Base-by-base conservation (phyloP, 2,329 filamentous ascomycete species). In the Calonectria fujianensis region DNA sequence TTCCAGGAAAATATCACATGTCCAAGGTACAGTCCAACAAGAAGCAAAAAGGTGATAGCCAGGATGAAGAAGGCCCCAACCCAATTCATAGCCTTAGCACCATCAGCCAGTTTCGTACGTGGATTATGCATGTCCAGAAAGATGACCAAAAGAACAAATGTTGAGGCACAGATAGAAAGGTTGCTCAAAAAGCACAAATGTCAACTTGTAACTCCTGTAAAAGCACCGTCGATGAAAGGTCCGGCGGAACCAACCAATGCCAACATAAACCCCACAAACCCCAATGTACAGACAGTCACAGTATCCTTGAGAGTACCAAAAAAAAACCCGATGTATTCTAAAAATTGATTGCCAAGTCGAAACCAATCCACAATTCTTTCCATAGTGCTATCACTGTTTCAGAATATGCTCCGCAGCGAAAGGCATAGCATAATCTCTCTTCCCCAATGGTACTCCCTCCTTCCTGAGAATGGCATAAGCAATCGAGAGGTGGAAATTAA, bases 261-360 rank as follows among this genome's bases (percentile, higher is more conserved):
- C 92, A 92, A 91, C 0, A 93, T 90, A 63, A 91, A 87, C 16
- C 91, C 91, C 74, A 94, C 89, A 63, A 93, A 85, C 2, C 92
- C 92, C 78, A 91, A 24, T 92, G 78, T 91, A 89, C 61, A 39
- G 37, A 16, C 13, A 0, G 18, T 20, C 16, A 8, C 39, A 20
- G 18, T 45, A n/a, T n/a, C 5, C 41, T 11, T 3, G 41, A 45
- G 39, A 48, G 41, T 11, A 20, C 8, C 20, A 48, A 5, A 24
- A n/a, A 10, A 24, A 24, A 10, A 11, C 20, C 41, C 8, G 11
- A 48, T n/a, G 16, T n/a, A 2, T 4, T 41, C 8, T n/a, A 48
- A 10, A 4, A 20, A n/a, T 18, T n/a, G 16, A 6, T 41, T 16
- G 8, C 39, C 9, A 20, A 7, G 16, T 45, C 41, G 3, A 48